A percentile compares a stretch with the other conserved stretches of the same genome.
Evolutionary conservation across 495 filamentous ascomycete species (phyloP).

Genomic region (Penicillium malachiteum): DNA sequence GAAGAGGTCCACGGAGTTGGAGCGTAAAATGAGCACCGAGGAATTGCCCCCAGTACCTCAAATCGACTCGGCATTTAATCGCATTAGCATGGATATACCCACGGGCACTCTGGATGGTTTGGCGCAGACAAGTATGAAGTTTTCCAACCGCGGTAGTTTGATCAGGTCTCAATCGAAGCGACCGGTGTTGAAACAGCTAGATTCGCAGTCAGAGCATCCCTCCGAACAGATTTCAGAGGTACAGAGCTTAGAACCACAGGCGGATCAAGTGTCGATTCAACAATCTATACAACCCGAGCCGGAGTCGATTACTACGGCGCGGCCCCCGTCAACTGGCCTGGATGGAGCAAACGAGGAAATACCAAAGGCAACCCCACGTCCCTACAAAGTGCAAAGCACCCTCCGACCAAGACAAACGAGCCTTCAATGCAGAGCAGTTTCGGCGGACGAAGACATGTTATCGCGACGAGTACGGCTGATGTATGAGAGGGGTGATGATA

Average conservation of each 20-base stretch:
- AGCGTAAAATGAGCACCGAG: conserved; percentile 28
- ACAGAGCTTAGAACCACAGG: neutral
- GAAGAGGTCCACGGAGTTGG: conserved; percentile 39
- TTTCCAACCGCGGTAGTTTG: conserved; percentile 57
- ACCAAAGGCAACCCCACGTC: conserved; percentile 41
- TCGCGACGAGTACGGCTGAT: conserved; percentile 87
- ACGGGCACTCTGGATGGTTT: conserved; percentile 53
- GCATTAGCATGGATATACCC: conserved; percentile 58
- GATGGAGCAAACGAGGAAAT: conserved; percentile 24
- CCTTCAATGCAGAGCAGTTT: conserved; percentile 43
- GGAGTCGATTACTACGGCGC: conserved; percentile 1
- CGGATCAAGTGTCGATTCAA: conserved; percentile 5
- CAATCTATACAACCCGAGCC: conserved; percentile 3
- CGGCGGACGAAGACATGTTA: conserved; percentile 79
- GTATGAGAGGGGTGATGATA: conserved; percentile 75
- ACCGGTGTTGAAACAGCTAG: conserved; percentile 18
- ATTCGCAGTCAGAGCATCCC: conserved; percentile 11
- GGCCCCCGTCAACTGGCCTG: conserved; percentile 8
- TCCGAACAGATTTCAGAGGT: conserved; percentile 3
- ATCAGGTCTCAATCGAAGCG: conserved; percentile 30
- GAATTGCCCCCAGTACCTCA: conserved; percentile 35
- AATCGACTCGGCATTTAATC: conserved; percentile 46
- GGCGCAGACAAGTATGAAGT: conserved; percentile 48
- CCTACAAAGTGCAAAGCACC: conserved; percentile 30
- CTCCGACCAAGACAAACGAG: conserved; percentile 37